Evolutionary conservation across 2,329 filamentous ascomycete species (phyloP), one percentile per base, ranked within the genome.

Genomic region (Ophiostoma angusticollis): DNA sequence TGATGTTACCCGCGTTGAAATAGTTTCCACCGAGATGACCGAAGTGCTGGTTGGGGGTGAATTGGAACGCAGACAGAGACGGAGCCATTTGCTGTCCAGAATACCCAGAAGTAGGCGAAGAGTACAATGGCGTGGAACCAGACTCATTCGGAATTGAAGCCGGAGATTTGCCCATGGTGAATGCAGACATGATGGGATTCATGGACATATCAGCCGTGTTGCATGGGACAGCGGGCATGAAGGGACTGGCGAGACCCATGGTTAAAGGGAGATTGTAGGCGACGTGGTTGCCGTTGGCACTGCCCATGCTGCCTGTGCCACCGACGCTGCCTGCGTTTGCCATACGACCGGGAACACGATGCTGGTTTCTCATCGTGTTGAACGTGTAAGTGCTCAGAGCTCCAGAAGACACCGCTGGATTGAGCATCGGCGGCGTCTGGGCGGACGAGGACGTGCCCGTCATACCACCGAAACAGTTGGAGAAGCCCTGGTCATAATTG

Each of bases 261-360:
- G 16, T 5, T 5, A 31, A 6, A 6, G 24, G 6, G 14, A 39
- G 23, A 3, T 24, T 19, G 9, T 39, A 39, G 6, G 31, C n/a
- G n/a, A n/a, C n/a, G n/a, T n/a, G n/a, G n/a, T n/a, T 39, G 18
- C 37, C 37, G 19, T 34, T 33, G 28, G 35, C 9, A 14, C 28
- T 13, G 23, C 11, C 6, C 6, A 11, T 24, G 23, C 23, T 11
- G 23, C 11, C 6, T 6, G 23, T 24, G 23, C 6, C 23, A 24
- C 11, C 6, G 23, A 24, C 11, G 23, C 23, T 24, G 23, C 23
- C 23, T 24, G 23, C 23, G 11, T 24, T 24, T n/a, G n/a, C n/a
- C n/a, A n/a, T n/a, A n/a, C n/a, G n/a, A n/a, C n/a, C n/a, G n/a
- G n/a, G n/a, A n/a, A n/a, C n/a, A n/a, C n/a, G n/a, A n/a, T n/a